Base-by-base conservation (phyloP, 2,329 filamentous ascomycete species). In the Cladosporium phlei region DNA sequence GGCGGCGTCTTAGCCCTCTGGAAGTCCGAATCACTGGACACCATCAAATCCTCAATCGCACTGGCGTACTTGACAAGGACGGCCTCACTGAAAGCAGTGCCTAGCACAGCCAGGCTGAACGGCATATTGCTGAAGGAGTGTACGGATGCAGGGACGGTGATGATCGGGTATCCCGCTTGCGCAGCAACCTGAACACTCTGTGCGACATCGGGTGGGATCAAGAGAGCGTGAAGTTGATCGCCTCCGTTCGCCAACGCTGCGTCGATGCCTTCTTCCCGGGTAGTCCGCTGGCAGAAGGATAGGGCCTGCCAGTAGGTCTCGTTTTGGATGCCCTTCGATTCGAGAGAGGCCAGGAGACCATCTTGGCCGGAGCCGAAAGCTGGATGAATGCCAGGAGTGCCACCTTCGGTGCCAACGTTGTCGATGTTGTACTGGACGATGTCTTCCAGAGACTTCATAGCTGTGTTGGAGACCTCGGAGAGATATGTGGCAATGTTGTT, bases 321-420 rank as follows among this genome's bases (percentile, higher is more conserved):
- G 54, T 88, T 70, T 66, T 74, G 76, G 11, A 74, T 55, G 5
- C 85, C 85, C 46, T 77, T 76, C 0, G 77, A 78, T 24, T 70
- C 75, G 3, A 84, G 68, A 1, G 79, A 82, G 0, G 79, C 81
- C 10, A 82, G 69, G 59, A 89, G 83, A 5, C 77, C 77, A 53
- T 89, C 85, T 64, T 90, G 85, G 1, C 86, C 85, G 0, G 80
- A 83, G 44, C 71, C 71, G 56, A 83, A 88, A 1, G 82, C 84
- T 0, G 84, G 83, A 2, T 77, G 70, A 59, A 61, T 66, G 24
- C 52, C 55, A 0, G 83, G 77, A 22, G 75, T 64, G 2, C 84
- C 85, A 21, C 85, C 85, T 67, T 88, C 83, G 1, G 71, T 75
- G 20, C 80, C 82, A 37, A 77, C 74, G 53, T 87, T 82, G 44